Evolutionary conservation across 73 alveolate species (phyloP).

Genomic region (Symbiodinium pilosum): DNA sequence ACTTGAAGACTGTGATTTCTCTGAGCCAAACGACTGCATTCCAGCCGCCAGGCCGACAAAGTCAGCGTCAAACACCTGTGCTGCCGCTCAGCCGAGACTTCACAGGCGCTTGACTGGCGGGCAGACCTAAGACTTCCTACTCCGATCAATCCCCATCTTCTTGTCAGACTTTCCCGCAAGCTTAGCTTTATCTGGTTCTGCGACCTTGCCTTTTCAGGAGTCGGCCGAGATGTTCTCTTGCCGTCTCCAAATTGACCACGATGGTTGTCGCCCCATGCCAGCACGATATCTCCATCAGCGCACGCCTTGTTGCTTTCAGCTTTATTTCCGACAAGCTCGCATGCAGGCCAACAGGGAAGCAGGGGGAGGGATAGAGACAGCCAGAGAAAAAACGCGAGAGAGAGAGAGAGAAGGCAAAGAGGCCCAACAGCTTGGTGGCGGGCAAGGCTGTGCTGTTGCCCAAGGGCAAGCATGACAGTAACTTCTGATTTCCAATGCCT

Average conservation of each 20-base stretch:
- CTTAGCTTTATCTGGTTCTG: background rate
- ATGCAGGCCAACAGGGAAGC: too few species aligned
- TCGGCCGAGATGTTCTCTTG: slow-evolving; percentile 12
- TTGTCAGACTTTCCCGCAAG: too few species aligned
- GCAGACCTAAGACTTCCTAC: too few species aligned
- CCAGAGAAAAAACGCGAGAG: too few species aligned
- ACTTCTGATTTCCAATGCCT: too few species aligned
- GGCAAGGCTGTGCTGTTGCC: slow-evolving; percentile 69
- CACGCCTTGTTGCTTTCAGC: slow-evolving; percentile 37
- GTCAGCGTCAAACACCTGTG: slow-evolving; percentile 49
- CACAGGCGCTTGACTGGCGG: too few species aligned
- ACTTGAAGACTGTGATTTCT: too few species aligned
- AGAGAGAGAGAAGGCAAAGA: too few species aligned
- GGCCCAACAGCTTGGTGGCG: too few species aligned
- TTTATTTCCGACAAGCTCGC: background rate
- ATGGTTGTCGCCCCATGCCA: slow-evolving; percentile 70
- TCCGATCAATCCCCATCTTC: too few species aligned
- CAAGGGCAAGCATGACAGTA: slow-evolving; percentile 45
- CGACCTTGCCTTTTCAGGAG: background rate
- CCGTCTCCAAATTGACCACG: slow-evolving; percentile 74
- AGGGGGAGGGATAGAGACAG: too few species aligned
- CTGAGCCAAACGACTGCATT: slow-evolving; percentile 32
- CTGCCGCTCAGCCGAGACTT: too few species aligned
- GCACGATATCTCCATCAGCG: slow-evolving; percentile 38
- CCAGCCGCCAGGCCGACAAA: slow-evolving; percentile 24